Percentiles rank a stretch among this genome's conserved stretches.
Evolutionary conservation across 2,329 filamentous ascomycete genomes (phyloP).

Genomic region (Calonectria honghensis): DNA sequence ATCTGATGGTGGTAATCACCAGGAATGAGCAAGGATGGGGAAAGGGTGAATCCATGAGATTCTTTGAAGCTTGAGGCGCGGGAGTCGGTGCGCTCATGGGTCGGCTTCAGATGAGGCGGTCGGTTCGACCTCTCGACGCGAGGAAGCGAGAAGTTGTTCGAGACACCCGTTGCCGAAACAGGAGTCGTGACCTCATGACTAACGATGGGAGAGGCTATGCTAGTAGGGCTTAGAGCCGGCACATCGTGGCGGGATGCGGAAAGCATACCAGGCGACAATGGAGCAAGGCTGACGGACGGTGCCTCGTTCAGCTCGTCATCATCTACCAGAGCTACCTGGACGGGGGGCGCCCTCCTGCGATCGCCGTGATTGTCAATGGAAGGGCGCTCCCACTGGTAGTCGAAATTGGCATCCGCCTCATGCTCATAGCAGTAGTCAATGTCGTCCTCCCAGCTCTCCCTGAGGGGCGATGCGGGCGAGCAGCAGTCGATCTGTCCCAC

Average conservation of each 20-base stretch:
- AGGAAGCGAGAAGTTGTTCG: slow-evolving; percentile 73
- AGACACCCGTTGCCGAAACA: slow-evolving; percentile 58
- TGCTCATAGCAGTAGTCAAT: slow-evolving; percentile 84
- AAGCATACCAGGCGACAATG: slow-evolving; percentile 55
- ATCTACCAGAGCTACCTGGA: slow-evolving; percentile 51
- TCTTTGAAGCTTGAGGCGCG: slow-evolving; percentile 74
- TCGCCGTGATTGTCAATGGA: slow-evolving; percentile 67
- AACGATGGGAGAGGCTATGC: slow-evolving; percentile 65
- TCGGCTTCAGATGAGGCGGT: slow-evolving; percentile 57
- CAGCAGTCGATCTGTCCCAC: slow-evolving; percentile 43
- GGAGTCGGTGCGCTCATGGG: slow-evolving; percentile 63
- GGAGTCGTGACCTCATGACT: slow-evolving; percentile 68
- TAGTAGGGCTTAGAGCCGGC: slow-evolving; percentile 70
- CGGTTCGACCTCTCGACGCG: slow-evolving; percentile 60
- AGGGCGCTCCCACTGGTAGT: slow-evolving; percentile 78
- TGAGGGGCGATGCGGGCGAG: slow-evolving; percentile 53
- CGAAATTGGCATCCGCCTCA: slow-evolving; percentile 79
- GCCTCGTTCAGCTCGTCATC: slow-evolving; percentile 53
- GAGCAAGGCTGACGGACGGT: slow-evolving; percentile 42
- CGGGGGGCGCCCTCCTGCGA: slow-evolving; percentile 44
- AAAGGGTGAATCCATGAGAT: slow-evolving; percentile 75
- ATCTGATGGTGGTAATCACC: slow-evolving; percentile 75
- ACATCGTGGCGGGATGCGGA: slow-evolving; percentile 61
- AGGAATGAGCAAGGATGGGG: slow-evolving; percentile 78
- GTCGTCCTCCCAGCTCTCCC: slow-evolving; percentile 79